Evolutionary conservation across 768 basidiomycete genomes (phyloP), one percentile per base, ranked within the genome.

Genomic region (Mrakia hoshinonis): DNA sequence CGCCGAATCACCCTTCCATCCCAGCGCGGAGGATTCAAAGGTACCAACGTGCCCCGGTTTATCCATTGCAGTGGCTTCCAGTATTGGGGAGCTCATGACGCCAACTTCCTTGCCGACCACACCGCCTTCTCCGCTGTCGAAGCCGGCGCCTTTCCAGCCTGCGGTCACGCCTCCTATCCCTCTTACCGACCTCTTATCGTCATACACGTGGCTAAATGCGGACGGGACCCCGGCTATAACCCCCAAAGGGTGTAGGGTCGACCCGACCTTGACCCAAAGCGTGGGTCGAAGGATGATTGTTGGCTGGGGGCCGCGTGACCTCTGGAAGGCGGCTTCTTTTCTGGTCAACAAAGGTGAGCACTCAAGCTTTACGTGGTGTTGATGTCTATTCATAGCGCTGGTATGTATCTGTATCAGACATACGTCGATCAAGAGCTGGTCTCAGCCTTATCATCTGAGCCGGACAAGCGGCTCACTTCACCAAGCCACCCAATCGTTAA

Each of bases 291-390:
- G 63, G 1, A 51, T 71, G n/a, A 38, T 71, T 12, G n/a, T 34
- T 18, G 61, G 70, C 13, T 76, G 75, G 75, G 69, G 68, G 0
- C 26, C 65, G 34, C 43, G 48, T 0, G 74, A 76, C 51, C 67
- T 74, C 60, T 69, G 39, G 26, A 66, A 68, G 18, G 68, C 73
- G 12, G 72, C 67, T 4, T 68, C 75, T 58, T 77, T 80, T 63
- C 65, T 77, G 15, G 62, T 74, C 11, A 65, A 72, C 34, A 80
- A 79, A 63, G 78, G 78, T 67, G 15, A 66, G n/a, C n/a, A n/a
- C n/a, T n/a, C n/a, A n/a, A n/a, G n/a, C n/a, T n/a, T n/a, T n/a
- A n/a, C n/a, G n/a, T n/a, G n/a, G n/a, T n/a, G n/a, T n/a, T n/a
- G n/a, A n/a, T n/a, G n/a, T n/a, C n/a, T n/a, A n/a, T n/a, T n/a